These are phyloP conservation scores for Nannochloropsis granulata DNA, from an alignment of 108 stramenopile species.

Conservation along the genomic window DNA sequence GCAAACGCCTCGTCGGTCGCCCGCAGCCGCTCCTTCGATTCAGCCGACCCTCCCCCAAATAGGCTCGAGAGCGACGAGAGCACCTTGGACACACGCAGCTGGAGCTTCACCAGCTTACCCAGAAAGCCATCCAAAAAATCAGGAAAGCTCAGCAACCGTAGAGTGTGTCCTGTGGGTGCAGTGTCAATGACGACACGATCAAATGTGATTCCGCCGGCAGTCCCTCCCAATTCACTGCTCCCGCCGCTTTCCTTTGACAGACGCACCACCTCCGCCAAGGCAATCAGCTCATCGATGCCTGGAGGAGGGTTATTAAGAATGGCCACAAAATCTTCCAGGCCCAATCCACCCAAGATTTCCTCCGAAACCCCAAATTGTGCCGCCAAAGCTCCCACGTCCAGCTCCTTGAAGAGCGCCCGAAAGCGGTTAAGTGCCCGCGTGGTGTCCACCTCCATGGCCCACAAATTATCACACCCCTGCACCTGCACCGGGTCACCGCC, in stretches of 20 bases:
- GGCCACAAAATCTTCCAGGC: slow-evolving; percentile 27
- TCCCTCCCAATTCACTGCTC: neutral
- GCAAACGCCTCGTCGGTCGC: neutral
- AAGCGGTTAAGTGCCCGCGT: neutral
- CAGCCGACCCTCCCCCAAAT: neutral
- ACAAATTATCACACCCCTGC: slow-evolving; percentile 14
- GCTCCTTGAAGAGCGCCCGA: neutral
- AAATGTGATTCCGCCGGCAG: slow-evolving; percentile 1
- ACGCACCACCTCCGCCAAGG: slow-evolving; percentile 45
- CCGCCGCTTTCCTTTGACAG: neutral
- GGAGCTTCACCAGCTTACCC: slow-evolving; percentile 8
- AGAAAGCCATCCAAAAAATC: slow-evolving; percentile 33
- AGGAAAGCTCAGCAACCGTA: slow-evolving; percentile 33
- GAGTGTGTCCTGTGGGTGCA: slow-evolving; percentile 39
- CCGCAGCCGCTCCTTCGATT: neutral
- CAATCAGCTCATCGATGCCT: slow-evolving; percentile 81
- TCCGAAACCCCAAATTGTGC: neutral
- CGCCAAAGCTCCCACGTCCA: slow-evolving; percentile 19
- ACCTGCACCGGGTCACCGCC: slow-evolving; percentile 21
- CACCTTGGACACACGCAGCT: neutral
- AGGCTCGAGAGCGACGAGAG: neutral
- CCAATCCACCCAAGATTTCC: slow-evolving; percentile 14
- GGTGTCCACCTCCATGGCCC: slow-evolving; percentile 33
- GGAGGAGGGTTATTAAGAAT: slow-evolving; percentile 75
- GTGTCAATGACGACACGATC: slow-evolving; percentile 42